phyloP scores from a whole-genome alignment of 2,329 filamentous ascomycete species.

The Colletotrichum orchidophilum region DNA sequence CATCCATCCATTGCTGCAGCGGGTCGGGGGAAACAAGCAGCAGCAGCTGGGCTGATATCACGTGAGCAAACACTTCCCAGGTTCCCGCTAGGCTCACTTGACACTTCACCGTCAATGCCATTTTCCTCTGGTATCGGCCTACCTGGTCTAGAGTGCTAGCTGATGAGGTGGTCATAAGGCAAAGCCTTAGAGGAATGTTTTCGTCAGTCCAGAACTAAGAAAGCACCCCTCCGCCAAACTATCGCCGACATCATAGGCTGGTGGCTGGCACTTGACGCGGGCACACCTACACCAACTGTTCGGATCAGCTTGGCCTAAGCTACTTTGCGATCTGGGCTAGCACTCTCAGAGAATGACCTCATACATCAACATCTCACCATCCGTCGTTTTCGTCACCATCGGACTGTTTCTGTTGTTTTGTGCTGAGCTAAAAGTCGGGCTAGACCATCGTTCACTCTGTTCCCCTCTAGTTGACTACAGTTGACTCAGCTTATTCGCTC shows the following conservation, averaged over 20 bases:
- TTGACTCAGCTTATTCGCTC: neutral
- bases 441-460: neutral
- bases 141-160: neutral
- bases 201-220: constrained; percentile 6
- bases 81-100: no score
- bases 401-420: neutral
- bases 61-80: constrained; percentile 5
- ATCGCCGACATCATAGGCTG: constrained; percentile 29
- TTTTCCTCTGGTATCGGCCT: neutral
- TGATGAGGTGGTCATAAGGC: neutral
- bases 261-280: neutral
- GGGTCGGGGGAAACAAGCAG: constrained; percentile 18
- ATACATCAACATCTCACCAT: neutral
- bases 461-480: neutral
- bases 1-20: neutral
- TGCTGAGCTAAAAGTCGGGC: neutral
- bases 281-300: constrained; percentile 8
- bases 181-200: neutral
- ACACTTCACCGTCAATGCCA: neutral
- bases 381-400: neutral
- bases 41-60: constrained; percentile 42
- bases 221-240: neutral
- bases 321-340: constrained; percentile 17
- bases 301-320: constrained; percentile 11
- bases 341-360: constrained; percentile 14